Percentiles rank a stretch among this genome's conserved stretches.
phyloP scores from a whole-genome alignment of 2,329 filamentous ascomycete genomes.

The Talaromyces sp. region DNA sequence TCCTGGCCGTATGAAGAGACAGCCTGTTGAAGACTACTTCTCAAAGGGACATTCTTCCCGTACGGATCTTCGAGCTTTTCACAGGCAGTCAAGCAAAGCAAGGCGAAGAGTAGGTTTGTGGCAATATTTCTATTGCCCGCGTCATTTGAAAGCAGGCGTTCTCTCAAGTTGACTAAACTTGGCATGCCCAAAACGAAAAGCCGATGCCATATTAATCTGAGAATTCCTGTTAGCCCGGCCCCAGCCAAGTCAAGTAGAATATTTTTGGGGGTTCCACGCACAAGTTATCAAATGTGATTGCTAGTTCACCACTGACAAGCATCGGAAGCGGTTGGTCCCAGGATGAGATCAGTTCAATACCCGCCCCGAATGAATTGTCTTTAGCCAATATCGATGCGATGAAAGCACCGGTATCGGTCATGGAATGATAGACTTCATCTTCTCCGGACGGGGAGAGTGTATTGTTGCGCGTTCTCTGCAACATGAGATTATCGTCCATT shows the following conservation, averaged over 20 bases:
- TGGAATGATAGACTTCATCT: not conserved
- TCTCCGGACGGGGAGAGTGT: not conserved
- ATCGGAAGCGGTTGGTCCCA: not conserved
- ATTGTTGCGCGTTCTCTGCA: not conserved
- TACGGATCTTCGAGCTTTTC: conserved; percentile 1
- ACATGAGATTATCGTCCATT: not conserved
- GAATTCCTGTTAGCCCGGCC: too few relatives aligned
- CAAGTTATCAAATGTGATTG: not conserved
- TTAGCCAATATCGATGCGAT: conserved; percentile 1
- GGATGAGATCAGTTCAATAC: not conserved
- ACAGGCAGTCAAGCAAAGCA: conserved; percentile 16
- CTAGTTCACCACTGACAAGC: not conserved
- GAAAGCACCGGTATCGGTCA: not conserved
- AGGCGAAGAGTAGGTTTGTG: conserved; percentile 19
- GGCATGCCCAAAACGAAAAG: conserved; percentile 14
- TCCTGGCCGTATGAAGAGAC: conserved; percentile 18
- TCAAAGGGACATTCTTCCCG: not conserved
- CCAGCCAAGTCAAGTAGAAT: too few relatives aligned
- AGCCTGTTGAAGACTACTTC: conserved; percentile 14
- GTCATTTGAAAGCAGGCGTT: conserved; percentile 9
- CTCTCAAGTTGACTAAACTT: conserved; percentile 11
- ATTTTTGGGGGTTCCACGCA: too few relatives aligned
- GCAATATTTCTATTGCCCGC: conserved; percentile 1
- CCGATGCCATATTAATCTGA: conserved; percentile 16
- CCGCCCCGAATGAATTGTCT: conserved; percentile 1